These are phyloP conservation scores for Omphalotus guepiniiformis DNA, from an alignment of 768 basidiomycete species.

Conservation along the genomic window DNA sequence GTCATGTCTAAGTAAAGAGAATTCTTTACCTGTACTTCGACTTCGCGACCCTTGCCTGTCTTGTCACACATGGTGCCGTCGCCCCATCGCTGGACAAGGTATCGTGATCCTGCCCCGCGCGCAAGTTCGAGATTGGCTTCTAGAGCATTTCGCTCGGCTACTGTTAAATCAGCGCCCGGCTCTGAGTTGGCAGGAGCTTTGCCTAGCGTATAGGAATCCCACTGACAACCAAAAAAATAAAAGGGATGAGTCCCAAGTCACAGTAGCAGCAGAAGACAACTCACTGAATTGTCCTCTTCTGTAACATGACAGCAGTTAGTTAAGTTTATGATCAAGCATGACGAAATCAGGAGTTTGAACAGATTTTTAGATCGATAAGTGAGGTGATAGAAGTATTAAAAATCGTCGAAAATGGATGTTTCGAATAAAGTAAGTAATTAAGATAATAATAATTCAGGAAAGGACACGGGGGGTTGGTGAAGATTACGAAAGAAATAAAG, in stretches of 20 bases:
- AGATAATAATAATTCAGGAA: no score
- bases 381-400: no score
- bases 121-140: slow-evolving; percentile 73
- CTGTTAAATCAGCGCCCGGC: slow-evolving; percentile 58
- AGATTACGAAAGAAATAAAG: slow-evolving; percentile 10
- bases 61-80: slow-evolving; percentile 94
- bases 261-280: slow-evolving; percentile 26
- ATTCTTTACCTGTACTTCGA: slow-evolving; percentile 82
- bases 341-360: no score
- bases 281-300: slow-evolving; percentile 80
- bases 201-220: slow-evolving; percentile 76
- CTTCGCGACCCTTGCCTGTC: slow-evolving; percentile 80
- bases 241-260: slow-evolving; percentile 17
- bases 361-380: no score
- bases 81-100: slow-evolving; percentile 89
- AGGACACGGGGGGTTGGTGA: not conserved
- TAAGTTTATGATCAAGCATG: not conserved
- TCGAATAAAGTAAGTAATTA: no score
- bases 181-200: slow-evolving; percentile 60
- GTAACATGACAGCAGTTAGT: slow-evolving; percentile 28
- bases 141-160: slow-evolving; percentile 61
- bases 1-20: slow-evolving; percentile 8
- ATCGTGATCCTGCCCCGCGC: slow-evolving; percentile 74
- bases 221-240: slow-evolving; percentile 38
- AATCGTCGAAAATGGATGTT: no score